phyloP scores from a whole-genome alignment of 1,139 yeast genomes.

The Sugiyamaella castrensis region DNA sequence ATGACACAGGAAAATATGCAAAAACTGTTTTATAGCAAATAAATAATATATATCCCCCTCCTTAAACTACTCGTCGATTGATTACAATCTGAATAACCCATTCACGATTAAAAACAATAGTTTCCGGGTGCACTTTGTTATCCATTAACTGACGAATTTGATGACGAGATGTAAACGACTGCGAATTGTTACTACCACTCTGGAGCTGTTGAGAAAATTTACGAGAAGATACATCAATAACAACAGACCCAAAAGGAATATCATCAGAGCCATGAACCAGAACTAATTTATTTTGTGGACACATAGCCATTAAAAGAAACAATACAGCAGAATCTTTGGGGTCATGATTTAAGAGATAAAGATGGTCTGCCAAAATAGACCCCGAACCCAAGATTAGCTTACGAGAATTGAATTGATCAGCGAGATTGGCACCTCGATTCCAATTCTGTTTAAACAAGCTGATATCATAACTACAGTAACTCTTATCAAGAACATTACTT shows the following conservation, averaged over 20 bases:
- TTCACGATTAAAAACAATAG: slow-evolving; percentile 27
- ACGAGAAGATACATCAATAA: slow-evolving; percentile 1
- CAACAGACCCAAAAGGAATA: slow-evolving; percentile 11
- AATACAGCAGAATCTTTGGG: slow-evolving; percentile 2
- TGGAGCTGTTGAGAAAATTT: neutral
- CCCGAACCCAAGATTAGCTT: slow-evolving; percentile 19
- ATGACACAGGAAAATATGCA: too few relatives aligned
- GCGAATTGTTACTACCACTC: neutral
- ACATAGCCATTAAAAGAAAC: slow-evolving; percentile 3
- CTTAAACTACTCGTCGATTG: slow-evolving; percentile 31
- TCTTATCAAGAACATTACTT: slow-evolving; percentile 39
- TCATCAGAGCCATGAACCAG: slow-evolving; percentile 4
- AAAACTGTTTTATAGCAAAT: neutral
- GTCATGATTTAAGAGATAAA: slow-evolving; percentile 7
- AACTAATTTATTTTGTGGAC: slow-evolving; percentile 1
- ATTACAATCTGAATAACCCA: slow-evolving; percentile 38
- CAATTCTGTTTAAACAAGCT: slow-evolving; percentile 26
- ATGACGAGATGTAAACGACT: slow-evolving; percentile 1
- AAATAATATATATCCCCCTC: too few relatives aligned
- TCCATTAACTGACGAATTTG: neutral
- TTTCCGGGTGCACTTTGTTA: slow-evolving; percentile 18
- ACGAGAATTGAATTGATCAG: slow-evolving; percentile 29
- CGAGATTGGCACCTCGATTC: slow-evolving; percentile 22
- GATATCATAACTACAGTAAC: slow-evolving; percentile 25
- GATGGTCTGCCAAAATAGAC: slow-evolving; percentile 3